phyloP scores from a whole-genome alignment of 768 basidiomycete species.

The Dacryopinax spathularia region DNA sequence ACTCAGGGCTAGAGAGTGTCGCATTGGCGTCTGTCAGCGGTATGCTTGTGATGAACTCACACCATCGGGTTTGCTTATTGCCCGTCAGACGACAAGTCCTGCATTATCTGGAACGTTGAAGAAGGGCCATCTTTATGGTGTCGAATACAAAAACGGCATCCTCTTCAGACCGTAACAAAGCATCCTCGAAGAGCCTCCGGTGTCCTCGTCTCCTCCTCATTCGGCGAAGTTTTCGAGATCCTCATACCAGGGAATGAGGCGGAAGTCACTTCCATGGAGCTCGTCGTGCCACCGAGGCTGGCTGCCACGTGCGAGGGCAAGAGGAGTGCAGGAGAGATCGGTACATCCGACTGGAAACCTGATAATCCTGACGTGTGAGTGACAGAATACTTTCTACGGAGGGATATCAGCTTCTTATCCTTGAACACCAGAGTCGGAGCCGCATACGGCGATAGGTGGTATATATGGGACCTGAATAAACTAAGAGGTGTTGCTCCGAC shows the following conservation, averaged over 20 bases:
- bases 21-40: not conserved
- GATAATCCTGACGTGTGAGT: conserved; percentile 60
- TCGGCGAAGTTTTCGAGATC: conserved; percentile 60
- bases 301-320: conserved; percentile 37
- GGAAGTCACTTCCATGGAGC: conserved; percentile 50
- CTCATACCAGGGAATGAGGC: conserved; percentile 41
- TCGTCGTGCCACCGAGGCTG: conserved; percentile 54
- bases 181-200: conserved; percentile 66
- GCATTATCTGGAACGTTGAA: not conserved
- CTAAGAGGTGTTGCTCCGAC: conserved; percentile 60
- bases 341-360: conserved; percentile 48
- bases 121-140: not conserved
- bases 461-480: conserved; percentile 61
- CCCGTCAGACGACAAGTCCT: not conserved
- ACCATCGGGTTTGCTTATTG: not conserved
- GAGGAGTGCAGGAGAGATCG: conserved; percentile 37
- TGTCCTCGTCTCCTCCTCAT: conserved; percentile 60
- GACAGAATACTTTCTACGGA: not conserved
- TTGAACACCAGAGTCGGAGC: conserved; percentile 47
- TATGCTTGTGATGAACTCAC: not conserved
- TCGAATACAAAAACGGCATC: conserved; percentile 27
- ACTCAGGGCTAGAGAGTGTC: not conserved
- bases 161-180: conserved; percentile 51
- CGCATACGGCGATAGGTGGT: conserved; percentile 54
- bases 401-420: not conserved